phyloP scores from a whole-genome alignment of 108 stramenopile genomes.

The Nannochloropsis salina region DNA sequence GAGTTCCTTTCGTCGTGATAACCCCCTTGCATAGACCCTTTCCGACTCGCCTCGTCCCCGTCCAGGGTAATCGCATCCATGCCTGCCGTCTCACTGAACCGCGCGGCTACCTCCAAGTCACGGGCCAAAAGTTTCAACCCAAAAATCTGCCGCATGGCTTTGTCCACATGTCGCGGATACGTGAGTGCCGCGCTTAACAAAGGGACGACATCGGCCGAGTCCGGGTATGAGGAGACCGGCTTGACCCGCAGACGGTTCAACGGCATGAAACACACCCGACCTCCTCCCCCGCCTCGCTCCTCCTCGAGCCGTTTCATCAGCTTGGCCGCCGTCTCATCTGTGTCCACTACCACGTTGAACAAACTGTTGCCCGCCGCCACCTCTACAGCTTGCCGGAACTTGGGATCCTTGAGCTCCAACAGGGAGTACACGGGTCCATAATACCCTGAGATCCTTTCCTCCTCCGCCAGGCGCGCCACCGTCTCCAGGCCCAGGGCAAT shows the following conservation, averaged over 20 bases:
- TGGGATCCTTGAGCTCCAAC: slow-evolving; percentile 64
- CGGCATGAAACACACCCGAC: slow-evolving; percentile 97
- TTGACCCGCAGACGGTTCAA: slow-evolving; percentile 70
- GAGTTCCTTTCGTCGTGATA: slow-evolving; percentile 65
- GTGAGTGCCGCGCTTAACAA: slow-evolving; percentile 36
- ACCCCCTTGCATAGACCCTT: slow-evolving; percentile 85
- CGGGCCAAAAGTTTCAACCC: slow-evolving; percentile 72
- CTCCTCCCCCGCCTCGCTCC: slow-evolving; percentile 58
- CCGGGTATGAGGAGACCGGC: slow-evolving; percentile 49
- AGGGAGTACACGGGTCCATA: slow-evolving; percentile 90
- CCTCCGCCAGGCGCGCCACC: slow-evolving; percentile 64
- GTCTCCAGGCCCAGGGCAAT: slow-evolving; percentile 74
- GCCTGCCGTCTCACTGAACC: slow-evolving; percentile 18
- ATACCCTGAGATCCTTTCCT: slow-evolving; percentile 65
- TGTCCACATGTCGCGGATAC: slow-evolving; percentile 68
- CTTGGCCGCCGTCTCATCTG: slow-evolving; percentile 83
- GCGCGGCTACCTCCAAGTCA: slow-evolving; percentile 26
- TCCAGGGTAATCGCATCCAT: slow-evolving; percentile 96
- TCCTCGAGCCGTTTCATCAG: slow-evolving; percentile 79
- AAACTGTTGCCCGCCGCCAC: slow-evolving; percentile 84
- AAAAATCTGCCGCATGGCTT: slow-evolving; percentile 88
- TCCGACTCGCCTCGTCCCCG: slow-evolving; percentile 81
- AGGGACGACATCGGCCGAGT: slow-evolving; percentile 37
- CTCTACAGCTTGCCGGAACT: slow-evolving; percentile 85
- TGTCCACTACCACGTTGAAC: slow-evolving; percentile 96